Evolutionary conservation across 1,284 basidiomycete genomes (phyloP).

Genomic region (Lentinula novae-zelandiae): DNA sequence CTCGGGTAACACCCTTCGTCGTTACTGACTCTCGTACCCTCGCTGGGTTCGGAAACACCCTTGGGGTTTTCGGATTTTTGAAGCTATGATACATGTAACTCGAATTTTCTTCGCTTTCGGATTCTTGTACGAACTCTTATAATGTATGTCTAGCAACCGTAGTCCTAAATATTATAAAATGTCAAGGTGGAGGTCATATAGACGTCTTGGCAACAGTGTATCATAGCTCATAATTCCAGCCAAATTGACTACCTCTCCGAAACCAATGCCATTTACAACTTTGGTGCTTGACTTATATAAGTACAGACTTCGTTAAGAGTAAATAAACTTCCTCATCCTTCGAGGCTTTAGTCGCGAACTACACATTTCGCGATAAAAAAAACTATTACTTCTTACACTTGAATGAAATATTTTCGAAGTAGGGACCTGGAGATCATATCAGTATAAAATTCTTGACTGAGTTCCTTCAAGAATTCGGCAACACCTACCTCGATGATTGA

Average conservation of each 20-base stretch:
- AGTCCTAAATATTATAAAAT: not conserved
- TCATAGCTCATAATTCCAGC: too few species aligned
- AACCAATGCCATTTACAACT: too few species aligned
- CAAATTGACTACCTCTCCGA: too few species aligned
- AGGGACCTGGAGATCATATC: not conserved
- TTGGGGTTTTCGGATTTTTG: conserved; percentile 59
- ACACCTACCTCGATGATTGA: not conserved
- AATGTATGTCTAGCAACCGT: not conserved
- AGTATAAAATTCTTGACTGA: not conserved
- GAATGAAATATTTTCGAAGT: not conserved
- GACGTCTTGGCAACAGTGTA: too few species aligned
- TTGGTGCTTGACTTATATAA: too few species aligned
- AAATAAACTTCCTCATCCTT: too few species aligned
- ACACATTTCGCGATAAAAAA: too few species aligned
- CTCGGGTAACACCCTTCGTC: conserved; percentile 63
- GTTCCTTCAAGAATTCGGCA: not conserved
- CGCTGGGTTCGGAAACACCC: conserved; percentile 78
- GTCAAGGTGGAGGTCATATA: too few species aligned
- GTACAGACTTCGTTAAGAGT: too few species aligned
- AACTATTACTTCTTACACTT: not conserved
- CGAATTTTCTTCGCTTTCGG: not conserved
- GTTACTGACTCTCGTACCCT: conserved; percentile 47
- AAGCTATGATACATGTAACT: not conserved
- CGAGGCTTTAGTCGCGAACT: too few species aligned
- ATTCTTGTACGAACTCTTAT: not conserved